Conservation (phyloP, 1,139 yeast genomes). For the Suhomyces atakaporum region DNA sequence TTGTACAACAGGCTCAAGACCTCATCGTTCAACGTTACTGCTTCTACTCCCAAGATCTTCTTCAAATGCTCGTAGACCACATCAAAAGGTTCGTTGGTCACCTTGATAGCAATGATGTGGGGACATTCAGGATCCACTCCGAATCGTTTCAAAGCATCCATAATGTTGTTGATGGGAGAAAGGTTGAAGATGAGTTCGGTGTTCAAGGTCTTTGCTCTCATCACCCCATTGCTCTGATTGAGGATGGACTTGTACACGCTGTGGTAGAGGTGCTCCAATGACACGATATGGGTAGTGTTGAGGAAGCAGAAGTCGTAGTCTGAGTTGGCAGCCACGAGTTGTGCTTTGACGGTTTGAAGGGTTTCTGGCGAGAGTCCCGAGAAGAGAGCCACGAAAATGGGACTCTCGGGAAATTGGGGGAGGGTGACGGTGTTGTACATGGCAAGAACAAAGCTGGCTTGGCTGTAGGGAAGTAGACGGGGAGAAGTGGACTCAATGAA, state of each 20-base stretch:
- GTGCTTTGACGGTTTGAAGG: constrained; percentile 29
- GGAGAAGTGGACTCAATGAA: too few relatives aligned
- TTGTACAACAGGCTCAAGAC: constrained; percentile 26
- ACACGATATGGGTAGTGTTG: constrained; percentile 39
- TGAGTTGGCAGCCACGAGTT: constrained; percentile 33
- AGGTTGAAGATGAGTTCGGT: constrained; percentile 46
- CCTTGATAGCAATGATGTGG: constrained; percentile 36
- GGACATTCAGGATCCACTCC: constrained; percentile 38
- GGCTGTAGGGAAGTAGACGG: too few relatives aligned
- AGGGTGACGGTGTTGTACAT: constrained; percentile 17
- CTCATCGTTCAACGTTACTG: constrained; percentile 27
- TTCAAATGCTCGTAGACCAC: constrained; percentile 16
- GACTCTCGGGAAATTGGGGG: constrained; percentile 37
- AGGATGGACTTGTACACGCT: constrained; percentile 39
- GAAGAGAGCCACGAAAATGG: constrained; percentile 29
- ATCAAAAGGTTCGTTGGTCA: constrained; percentile 16
- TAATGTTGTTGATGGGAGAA: constrained; percentile 46
- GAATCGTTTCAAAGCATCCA: constrained; percentile 45
- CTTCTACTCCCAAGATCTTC: constrained; percentile 18
- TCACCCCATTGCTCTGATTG: constrained; percentile 27
- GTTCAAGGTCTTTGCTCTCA: constrained; percentile 44
- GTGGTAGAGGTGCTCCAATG: constrained; percentile 38
- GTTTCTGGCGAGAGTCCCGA: constrained; percentile 15
- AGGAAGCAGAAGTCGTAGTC: constrained; percentile 44
- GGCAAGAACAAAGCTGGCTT: too few relatives aligned